These are phyloP conservation scores for Starmerella stigmatis DNA, from an alignment of 805 yeast genomes.

Conservation along the genomic window DNA sequence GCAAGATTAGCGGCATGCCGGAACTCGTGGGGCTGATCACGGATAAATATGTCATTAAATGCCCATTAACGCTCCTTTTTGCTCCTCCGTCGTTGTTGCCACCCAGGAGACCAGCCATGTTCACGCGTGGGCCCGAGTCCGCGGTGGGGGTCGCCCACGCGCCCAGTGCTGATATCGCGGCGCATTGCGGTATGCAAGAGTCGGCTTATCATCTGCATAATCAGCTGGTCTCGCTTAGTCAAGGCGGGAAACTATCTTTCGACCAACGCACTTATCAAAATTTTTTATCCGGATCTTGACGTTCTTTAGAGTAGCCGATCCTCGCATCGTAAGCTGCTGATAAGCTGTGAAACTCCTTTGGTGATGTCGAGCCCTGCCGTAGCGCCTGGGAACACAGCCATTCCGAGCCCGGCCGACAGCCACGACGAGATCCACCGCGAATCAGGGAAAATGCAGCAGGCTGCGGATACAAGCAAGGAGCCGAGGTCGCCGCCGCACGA, in stretches of 20 bases:
- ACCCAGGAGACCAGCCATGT: too few species aligned
- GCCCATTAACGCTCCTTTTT: too few species aligned
- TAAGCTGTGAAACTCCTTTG: background rate
- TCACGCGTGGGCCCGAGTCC: background rate
- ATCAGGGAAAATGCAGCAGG: background rate
- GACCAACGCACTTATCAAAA: slow-evolving; percentile 4
- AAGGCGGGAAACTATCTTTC: slow-evolving; percentile 5
- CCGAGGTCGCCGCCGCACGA: background rate
- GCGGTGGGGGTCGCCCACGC: background rate
- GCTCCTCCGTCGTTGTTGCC: too few species aligned
- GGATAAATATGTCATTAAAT: too few species aligned
- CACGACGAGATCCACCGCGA: slow-evolving; percentile 8
- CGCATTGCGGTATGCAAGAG: slow-evolving; percentile 5
- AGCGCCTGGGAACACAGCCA: slow-evolving; percentile 5
- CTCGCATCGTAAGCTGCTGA: background rate
- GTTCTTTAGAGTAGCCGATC: background rate
- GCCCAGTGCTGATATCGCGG: background rate
- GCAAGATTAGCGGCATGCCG: too few species aligned
- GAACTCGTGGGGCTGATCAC: too few species aligned
- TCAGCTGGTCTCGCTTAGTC: slow-evolving; percentile 6
- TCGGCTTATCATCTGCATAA: slow-evolving; percentile 8
- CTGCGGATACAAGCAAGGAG: background rate
- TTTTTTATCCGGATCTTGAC: slow-evolving; percentile 4
- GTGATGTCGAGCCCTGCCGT: slow-evolving; percentile 10
- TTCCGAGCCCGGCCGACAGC: slow-evolving; percentile 9